Evolutionary conservation across 1,284 basidiomycete species (phyloP).

Genomic region (Cryptococcus jaspeensis): DNA sequence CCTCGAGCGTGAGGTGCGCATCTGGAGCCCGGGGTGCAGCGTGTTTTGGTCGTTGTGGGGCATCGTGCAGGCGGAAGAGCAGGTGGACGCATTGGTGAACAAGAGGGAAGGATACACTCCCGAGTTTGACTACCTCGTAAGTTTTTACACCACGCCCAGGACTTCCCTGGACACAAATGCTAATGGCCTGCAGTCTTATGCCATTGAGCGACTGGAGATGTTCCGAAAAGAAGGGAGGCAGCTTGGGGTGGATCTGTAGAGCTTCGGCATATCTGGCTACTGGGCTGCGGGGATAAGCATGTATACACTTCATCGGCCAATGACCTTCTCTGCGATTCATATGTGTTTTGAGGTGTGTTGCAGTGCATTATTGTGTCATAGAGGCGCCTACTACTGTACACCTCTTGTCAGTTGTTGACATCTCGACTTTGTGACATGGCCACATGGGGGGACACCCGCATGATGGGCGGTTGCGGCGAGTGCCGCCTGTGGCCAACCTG

Average conservation of each 20-base stretch:
- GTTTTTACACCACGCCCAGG: constrained; percentile 10
- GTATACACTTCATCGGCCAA: neutral
- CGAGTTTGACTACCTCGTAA: constrained; percentile 52
- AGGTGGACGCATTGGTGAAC: constrained; percentile 61
- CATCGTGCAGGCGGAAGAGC: constrained; percentile 80
- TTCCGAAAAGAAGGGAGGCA: constrained; percentile 45
- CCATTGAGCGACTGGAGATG: constrained; percentile 48
- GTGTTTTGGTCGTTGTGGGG: constrained; percentile 92
- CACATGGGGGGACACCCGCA: too few species aligned
- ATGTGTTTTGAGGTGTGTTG: too few species aligned
- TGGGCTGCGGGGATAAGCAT: neutral
- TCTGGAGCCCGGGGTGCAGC: constrained; percentile 84
- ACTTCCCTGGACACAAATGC: neutral
- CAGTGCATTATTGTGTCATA: too few species aligned
- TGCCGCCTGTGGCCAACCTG: too few species aligned
- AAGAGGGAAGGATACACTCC: constrained; percentile 29
- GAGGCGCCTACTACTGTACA: too few species aligned
- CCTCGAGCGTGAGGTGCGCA: constrained; percentile 72
- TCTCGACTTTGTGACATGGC: too few species aligned
- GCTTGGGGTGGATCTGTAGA: constrained; percentile 32
- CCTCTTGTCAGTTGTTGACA: too few species aligned
- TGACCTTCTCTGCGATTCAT: too few species aligned
- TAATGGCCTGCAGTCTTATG: constrained; percentile 38
- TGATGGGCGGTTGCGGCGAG: too few species aligned
- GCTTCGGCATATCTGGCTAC: neutral